These are phyloP conservation scores for Leccinum pellstonianum DNA, from an alignment of 768 basidiomycete genomes.

Conservation along the genomic window DNA sequence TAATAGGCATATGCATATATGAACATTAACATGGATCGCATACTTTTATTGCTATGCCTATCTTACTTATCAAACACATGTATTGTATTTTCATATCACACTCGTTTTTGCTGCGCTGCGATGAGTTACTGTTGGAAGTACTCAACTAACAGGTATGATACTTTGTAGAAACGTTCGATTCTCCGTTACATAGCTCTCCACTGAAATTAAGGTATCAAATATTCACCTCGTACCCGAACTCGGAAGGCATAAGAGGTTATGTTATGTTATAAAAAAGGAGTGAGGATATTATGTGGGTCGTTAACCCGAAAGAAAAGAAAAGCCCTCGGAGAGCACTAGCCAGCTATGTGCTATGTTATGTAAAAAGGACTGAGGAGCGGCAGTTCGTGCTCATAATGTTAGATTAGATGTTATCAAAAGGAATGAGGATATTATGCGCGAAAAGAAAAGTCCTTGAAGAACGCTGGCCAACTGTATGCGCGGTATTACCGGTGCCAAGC, in stretches of 20 bases:
- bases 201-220: neutral
- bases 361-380: neutral
- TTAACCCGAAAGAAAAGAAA: neutral
- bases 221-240: neutral
- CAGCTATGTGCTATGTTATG: too few species aligned
- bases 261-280: neutral
- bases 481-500: neutral
- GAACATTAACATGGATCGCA: neutral
- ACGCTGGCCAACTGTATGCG: neutral
- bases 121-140: too few species aligned
- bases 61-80: neutral
- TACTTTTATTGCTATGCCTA: neutral
- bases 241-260: neutral
- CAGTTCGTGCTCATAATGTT: neutral
- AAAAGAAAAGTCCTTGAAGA: neutral
- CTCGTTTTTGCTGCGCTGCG: neutral
- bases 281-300: too few species aligned
- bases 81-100: neutral
- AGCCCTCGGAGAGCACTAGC: too few species aligned
- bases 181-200: neutral
- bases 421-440: neutral
- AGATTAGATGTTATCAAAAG: neutral
- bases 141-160: too few species aligned
- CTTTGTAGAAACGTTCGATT: neutral
- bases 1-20: neutral